These are phyloP conservation scores for Fusarium sp. DNA, from an alignment of 2,329 filamentous ascomycete species.

Conservation along the genomic window DNA sequence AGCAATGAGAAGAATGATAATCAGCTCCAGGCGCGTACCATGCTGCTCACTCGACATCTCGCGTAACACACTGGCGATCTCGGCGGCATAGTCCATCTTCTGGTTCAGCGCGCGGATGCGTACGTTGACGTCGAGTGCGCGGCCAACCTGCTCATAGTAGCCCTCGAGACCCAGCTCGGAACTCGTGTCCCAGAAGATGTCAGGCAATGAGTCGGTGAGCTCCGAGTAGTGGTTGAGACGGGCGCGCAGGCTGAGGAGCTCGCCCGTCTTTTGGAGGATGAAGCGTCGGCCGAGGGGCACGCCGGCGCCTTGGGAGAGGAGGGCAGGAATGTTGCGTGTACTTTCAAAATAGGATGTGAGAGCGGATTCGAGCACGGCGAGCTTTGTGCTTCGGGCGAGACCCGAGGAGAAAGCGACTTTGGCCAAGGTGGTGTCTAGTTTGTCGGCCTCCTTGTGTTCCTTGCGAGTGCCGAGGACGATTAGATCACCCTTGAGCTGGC, in stretches of 20 bases:
- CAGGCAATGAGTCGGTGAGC: constrained; percentile 91
- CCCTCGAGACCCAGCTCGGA: constrained; percentile 91
- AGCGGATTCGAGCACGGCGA: constrained; percentile 88
- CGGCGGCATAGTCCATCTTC: constrained; percentile 97
- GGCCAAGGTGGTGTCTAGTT: constrained; percentile 75
- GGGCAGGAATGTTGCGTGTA: constrained; percentile 82
- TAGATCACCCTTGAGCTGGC: constrained; percentile 84
- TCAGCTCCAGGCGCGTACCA: constrained; percentile 88
- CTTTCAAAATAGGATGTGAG: constrained; percentile 87
- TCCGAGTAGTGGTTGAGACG: constrained; percentile 97
- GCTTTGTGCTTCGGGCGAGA: constrained; percentile 89
- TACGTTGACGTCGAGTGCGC: constrained; percentile 88
- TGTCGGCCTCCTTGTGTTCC: constrained; percentile 58
- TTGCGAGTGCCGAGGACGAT: constrained; percentile 86
- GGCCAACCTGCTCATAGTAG: constrained; percentile 94
- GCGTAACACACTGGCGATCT: constrained; percentile 89
- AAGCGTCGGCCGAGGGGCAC: constrained; percentile 69
- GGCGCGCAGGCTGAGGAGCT: constrained; percentile 87
- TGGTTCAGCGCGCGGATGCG: constrained; percentile 93
- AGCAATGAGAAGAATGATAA: constrained; percentile 92
- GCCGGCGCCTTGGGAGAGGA: constrained; percentile 72
- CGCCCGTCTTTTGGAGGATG: constrained; percentile 92
- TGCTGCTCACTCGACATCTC: constrained; percentile 93
- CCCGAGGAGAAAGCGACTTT: constrained; percentile 98
- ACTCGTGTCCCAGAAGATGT: constrained; percentile 94